Evolutionary conservation across 805 yeast species (phyloP).

Genomic region (Candida broadrunensis): DNA sequence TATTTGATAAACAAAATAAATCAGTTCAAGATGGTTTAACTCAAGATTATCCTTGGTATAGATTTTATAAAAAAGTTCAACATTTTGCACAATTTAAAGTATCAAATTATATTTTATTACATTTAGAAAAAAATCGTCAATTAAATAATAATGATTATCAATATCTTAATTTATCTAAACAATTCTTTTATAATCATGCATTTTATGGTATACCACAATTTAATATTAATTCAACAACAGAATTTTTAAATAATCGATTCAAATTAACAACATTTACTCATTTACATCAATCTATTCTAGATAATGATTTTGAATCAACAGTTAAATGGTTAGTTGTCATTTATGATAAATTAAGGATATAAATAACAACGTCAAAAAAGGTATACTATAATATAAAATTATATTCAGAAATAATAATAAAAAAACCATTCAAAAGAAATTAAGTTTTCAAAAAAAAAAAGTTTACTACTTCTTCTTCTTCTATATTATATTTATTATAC

Average conservation of each 20-base stretch:
- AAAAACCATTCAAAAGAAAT: no score
- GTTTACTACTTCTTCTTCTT: no score
- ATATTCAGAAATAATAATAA: no score
- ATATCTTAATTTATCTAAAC: constrained; percentile 8
- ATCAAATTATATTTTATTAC: constrained; percentile 50
- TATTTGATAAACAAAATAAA: constrained; percentile 47
- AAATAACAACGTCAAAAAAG: no score
- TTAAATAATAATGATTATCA: constrained; percentile 15
- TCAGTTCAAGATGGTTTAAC: constrained; percentile 49
- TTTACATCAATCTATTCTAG: constrained; percentile 16
- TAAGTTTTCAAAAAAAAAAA: no score
- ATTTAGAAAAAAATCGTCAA: constrained; percentile 27
- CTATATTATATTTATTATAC: no score
- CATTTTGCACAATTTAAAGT: constrained; percentile 56
- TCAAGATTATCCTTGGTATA: constrained; percentile 79
- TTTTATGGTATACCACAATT: constrained; percentile 20
- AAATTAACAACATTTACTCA: constrained; percentile 17
- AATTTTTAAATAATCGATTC: constrained; percentile 2
- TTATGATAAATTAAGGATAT: constrained; percentile 18
- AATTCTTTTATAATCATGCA: constrained; percentile 14
- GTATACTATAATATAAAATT: no score
- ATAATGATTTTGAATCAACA: constrained; percentile 19
- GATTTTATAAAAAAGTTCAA: constrained; percentile 53
- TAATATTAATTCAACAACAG: constrained; percentile 2
- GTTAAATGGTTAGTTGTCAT: constrained; percentile 20